These are phyloP conservation scores for Coprinellus micaceus DNA, from an alignment of 768 basidiomycete species.

Conservation along the genomic window DNA sequence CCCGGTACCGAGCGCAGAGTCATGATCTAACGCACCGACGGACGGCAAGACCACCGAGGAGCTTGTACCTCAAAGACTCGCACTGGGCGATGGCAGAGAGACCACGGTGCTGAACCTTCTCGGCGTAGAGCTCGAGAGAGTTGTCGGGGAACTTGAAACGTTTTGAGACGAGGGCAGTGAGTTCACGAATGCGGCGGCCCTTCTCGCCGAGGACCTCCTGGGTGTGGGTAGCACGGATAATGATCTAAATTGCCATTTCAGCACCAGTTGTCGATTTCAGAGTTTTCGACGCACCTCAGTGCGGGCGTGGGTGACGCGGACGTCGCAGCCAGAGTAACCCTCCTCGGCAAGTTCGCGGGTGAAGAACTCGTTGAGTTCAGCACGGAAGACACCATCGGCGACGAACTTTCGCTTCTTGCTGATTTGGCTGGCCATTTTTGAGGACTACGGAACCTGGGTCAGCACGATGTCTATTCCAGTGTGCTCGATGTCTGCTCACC, in stretches of 20 bases:
- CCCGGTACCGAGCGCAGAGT: not conserved
- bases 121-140: constrained; percentile 97
- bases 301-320: constrained; percentile 97
- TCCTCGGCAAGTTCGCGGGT: constrained; percentile 97
- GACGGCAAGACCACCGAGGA: constrained; percentile 98
- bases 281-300: constrained; percentile 66
- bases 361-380: constrained; percentile 99
- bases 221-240: constrained; percentile 99
- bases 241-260: constrained; percentile 57
- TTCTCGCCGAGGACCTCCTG: constrained; percentile 99
- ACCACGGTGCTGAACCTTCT: constrained; percentile 98
- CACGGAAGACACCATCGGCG: constrained; percentile 98
- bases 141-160: constrained; percentile 99
- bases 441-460: not conserved
- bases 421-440: constrained; percentile 80
- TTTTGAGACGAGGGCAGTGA: constrained; percentile 97
- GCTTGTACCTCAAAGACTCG: constrained; percentile 97
- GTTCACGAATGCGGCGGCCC: constrained; percentile 97
- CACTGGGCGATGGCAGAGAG: constrained; percentile 98
- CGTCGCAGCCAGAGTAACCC: constrained; percentile 99
- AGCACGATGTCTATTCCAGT: not conserved
- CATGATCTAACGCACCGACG: constrained; percentile 72
- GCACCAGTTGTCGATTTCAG: not conserved
- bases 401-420: constrained; percentile 99
- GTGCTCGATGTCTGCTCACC: constrained; percentile 17